A percentile compares a stretch with the other conserved stretches of the same genome.
Evolutionary conservation across 176 grass and related monocot species (phyloP).

Genomic region (Zea mays): Zm-B73-REFERENCE-NAM-5.0 NC_050099.1:230216001-230216500

Average conservation of each 20-base stretch:
- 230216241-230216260: conserved; percentile 79
- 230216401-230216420: conserved; percentile 66
- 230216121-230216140: conserved; percentile 54
- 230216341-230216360: conserved; percentile 41
- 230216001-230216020: conserved; percentile 84
- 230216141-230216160: conserved; percentile 66
- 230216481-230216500: conserved; percentile 75
- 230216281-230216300: conserved; percentile 70
- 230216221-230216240: conserved; percentile 57
- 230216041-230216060: conserved; percentile 48
- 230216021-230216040: conserved; percentile 78
- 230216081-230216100: conserved; percentile 79
- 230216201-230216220: conserved; percentile 63
- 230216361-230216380: conserved; percentile 51
- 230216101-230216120: conserved; percentile 91
- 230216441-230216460: conserved; percentile 62
- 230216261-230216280: conserved; percentile 77
- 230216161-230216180: conserved; percentile 69
- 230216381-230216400: conserved; percentile 66
- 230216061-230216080: conserved; percentile 75
- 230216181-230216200: conserved; percentile 74
- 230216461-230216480: conserved; percentile 72
- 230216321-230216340: conserved; percentile 62
- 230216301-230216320: conserved; percentile 77
- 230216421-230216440: conserved; percentile 55